These are phyloP conservation scores for Aspergillus brunneoviolaceus DNA, from an alignment of 2,329 filamentous ascomycete species.

Conservation along the genomic window DNA sequence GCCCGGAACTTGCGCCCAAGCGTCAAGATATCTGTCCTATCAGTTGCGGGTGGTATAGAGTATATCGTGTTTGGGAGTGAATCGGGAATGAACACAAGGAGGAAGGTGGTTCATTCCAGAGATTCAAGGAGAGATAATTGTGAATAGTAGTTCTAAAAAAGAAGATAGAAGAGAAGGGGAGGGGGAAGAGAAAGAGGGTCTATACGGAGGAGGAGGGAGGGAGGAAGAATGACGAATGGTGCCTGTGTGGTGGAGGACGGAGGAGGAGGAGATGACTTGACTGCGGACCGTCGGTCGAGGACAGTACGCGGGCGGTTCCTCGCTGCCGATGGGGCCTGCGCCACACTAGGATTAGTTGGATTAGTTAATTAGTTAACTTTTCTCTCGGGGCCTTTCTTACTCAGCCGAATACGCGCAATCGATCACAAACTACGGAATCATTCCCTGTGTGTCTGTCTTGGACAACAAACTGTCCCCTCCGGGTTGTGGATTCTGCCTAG, in stretches of 20 bases:
- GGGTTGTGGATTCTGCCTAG: neutral
- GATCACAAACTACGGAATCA: neutral
- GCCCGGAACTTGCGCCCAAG: constrained; percentile 32
- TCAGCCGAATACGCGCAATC: constrained; percentile 21
- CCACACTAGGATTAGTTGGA: constrained; percentile 20
- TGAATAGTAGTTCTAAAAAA: neutral
- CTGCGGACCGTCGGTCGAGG: neutral
- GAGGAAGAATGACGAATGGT: constrained; percentile 21
- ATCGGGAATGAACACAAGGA: constrained; percentile 18
- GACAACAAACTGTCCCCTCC: neutral
- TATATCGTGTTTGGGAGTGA: constrained; percentile 12
- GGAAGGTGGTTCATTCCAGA: constrained; percentile 20
- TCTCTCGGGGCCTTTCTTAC: constrained; percentile 3
- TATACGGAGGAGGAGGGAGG: constrained; percentile 8
- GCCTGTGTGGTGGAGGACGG: constrained; percentile 10
- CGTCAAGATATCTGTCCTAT: constrained; percentile 32
- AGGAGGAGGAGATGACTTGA: constrained; percentile 2
- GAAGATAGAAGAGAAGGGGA: constrained; percentile 2
- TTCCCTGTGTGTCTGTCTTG: neutral
- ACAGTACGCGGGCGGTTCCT: constrained; percentile 1
- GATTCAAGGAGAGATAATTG: neutral
- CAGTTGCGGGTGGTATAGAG: constrained; percentile 19
- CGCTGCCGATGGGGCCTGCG: constrained; percentile 22
- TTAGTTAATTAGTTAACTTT: neutral
- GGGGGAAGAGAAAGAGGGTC: constrained; percentile 11